Evolutionary conservation across 2,329 filamentous ascomycete genomes (phyloP), one percentile per base, ranked within the genome.

Genomic region (Trichoderma koningii): DNA sequence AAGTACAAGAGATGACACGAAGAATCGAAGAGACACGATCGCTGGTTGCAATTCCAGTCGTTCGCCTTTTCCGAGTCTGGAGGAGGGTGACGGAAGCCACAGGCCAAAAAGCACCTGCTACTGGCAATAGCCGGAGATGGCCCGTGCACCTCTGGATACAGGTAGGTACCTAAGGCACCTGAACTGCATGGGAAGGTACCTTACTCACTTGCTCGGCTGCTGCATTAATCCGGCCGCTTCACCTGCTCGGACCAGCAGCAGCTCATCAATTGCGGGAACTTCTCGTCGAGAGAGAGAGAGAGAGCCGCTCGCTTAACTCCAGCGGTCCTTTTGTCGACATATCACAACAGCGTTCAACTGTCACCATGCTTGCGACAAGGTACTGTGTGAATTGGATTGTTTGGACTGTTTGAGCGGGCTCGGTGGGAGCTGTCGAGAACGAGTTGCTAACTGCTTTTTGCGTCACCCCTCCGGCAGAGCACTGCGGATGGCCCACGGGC

Each of bases 401-500:
- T 38, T 14, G 2, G 7, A 12, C 14, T 38, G 34, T 14, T 38
- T 14, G 2, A 5, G 34, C 34, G 34, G 21, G 21, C 34, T 14
- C 5, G 5, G 12, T 2, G 73, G 12, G 34, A n/a, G 44, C 6
- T 3, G 3, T 45, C 30, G 30, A 30, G 5, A 14, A 14, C 10
- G 9, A 23, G 5, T 23, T 17, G 42, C 5, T n/a, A 17, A 50
- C 19, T 15, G 41, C n/a, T 63, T 52, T 1, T 1, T 41, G 7
- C 1, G 12, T 14, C 7, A 9, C 17, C 41, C 7, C 28, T 45
- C 55, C 15, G 26, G 66, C 69, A 80, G 78, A 74, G 72, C 77
- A 77, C 79, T 85, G 77, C 80, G 83, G 74, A 81, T 82, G 74
- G 80, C 82, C 74, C 76, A 81, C 74, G 79, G 79, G 74, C 77